phyloP scores from a whole-genome alignment of 2,329 filamentous ascomycete genomes.

The Chrysoporthe puriensis region DNA sequence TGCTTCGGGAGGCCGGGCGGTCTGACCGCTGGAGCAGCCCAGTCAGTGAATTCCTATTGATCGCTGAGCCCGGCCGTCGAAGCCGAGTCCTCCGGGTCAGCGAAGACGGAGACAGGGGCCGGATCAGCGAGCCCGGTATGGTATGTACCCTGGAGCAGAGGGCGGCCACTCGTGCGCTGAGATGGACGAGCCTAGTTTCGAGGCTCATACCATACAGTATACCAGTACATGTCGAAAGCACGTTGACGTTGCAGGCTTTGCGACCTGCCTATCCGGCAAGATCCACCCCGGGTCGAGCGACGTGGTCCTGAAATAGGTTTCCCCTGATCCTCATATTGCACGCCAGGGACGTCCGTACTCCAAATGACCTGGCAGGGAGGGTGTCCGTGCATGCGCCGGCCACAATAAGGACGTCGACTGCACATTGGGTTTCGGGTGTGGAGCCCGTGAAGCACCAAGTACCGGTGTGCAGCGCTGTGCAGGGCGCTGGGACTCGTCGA shows the following conservation, averaged over 20 bases:
- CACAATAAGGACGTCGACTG: background rate
- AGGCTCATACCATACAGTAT: background rate
- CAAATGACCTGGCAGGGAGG: background rate
- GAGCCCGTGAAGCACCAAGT: slow-evolving; percentile 11
- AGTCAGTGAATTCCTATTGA: background rate
- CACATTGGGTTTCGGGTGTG: slow-evolving; percentile 4
- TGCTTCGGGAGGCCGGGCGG: slow-evolving; percentile 3
- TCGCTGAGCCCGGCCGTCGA: slow-evolving; percentile 7
- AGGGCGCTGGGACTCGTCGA: slow-evolving; percentile 6
- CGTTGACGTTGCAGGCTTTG: background rate
- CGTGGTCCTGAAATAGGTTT: slow-evolving; percentile 8
- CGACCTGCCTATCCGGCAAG: slow-evolving; percentile 3
- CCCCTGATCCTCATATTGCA: slow-evolving; percentile 3
- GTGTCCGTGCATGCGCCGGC: background rate
- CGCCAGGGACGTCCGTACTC: background rate
- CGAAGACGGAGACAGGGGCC: background rate
- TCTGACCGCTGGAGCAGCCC: slow-evolving; percentile 3
- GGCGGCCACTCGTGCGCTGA: background rate
- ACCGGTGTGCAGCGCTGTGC: slow-evolving; percentile 13
- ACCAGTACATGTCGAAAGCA: background rate
- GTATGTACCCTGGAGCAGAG: too few relatives aligned
- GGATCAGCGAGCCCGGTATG: background rate
- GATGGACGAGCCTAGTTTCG: background rate
- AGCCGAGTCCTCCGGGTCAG: background rate
- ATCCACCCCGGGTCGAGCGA: slow-evolving; percentile 3